These are phyloP conservation scores for Aechmea fasciata DNA, from an alignment of 176 grass and related monocot genomes.

Conservation along the genomic window DNA sequence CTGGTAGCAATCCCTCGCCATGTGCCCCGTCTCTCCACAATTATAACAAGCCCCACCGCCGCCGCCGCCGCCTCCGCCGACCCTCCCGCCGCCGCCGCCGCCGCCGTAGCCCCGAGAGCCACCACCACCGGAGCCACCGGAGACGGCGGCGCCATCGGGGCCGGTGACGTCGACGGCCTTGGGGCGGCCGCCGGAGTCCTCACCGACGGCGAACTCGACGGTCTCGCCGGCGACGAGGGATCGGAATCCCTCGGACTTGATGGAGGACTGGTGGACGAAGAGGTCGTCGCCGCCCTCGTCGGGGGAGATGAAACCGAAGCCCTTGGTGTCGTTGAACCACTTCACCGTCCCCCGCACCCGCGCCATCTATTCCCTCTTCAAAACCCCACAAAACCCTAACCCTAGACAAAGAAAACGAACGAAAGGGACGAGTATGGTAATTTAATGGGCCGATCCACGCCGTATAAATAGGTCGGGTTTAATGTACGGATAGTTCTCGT, in stretches of 20 bases:
- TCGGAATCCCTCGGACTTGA: not conserved
- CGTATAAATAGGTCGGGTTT: no score
- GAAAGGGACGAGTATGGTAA: no score
- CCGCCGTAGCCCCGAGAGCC: not conserved
- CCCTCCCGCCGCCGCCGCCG: not conserved
- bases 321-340: conserved; percentile 1
- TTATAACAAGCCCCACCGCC: not conserved
- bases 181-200: not conserved
- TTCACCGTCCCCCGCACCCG: not conserved
- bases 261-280: conserved; percentile 5
- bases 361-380: not conserved
- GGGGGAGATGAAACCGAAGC: not conserved
- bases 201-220: not conserved
- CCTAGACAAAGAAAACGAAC: not conserved
- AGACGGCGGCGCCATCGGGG: not conserved
- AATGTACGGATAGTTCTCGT: no score
- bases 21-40: not conserved
- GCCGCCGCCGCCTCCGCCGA: not conserved
- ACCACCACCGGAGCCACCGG: not conserved
- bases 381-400: not conserved
- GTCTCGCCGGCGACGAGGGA: not conserved
- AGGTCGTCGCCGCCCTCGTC: conserved; percentile 1
- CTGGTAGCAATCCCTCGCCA: conserved; percentile 2
- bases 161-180: conserved; percentile 1
- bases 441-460: no score